These are phyloP conservation scores for Elongisporangium anandrum DNA, from an alignment of 352 stramenopile species.

Conservation along the genomic window DNA sequence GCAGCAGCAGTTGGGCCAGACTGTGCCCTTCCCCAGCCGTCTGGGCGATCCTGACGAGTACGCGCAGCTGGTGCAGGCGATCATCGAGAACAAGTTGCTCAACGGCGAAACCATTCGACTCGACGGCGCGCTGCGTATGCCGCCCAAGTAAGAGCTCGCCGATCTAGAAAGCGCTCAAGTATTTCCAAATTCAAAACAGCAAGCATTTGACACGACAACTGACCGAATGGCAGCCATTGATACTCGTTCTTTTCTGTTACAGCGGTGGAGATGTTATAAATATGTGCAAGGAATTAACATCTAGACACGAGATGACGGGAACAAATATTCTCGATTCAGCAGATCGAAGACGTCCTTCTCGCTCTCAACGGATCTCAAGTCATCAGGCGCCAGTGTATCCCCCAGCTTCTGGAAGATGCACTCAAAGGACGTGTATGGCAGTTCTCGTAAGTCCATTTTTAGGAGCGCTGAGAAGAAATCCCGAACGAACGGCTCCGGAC, in stretches of 20 bases:
- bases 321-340: constrained; percentile 36
- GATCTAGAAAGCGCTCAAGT: neutral
- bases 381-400: constrained; percentile 24
- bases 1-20: constrained; percentile 89
- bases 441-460: constrained; percentile 33
- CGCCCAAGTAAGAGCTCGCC: constrained; percentile 58
- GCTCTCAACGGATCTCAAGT: constrained; percentile 30
- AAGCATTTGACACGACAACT: neutral
- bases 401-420: constrained; percentile 32
- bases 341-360: constrained; percentile 67
- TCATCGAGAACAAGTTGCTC: constrained; percentile 98
- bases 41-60: constrained; percentile 95
- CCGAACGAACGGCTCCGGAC: constrained; percentile 46
- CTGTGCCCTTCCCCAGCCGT: constrained; percentile 94
- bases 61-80: constrained; percentile 91
- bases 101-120: constrained; percentile 98
- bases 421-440: constrained; percentile 52
- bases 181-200: neutral
- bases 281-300: neutral
- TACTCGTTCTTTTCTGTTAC: neutral
- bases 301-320: constrained; percentile 39
- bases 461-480: constrained; percentile 43
- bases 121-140: constrained; percentile 96
- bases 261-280: neutral
- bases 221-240: no score